Evolutionary conservation across 352 stramenopile genomes (phyloP), one percentile per base, ranked within the genome.

Genomic region (Globisporangium lucens): DNA sequence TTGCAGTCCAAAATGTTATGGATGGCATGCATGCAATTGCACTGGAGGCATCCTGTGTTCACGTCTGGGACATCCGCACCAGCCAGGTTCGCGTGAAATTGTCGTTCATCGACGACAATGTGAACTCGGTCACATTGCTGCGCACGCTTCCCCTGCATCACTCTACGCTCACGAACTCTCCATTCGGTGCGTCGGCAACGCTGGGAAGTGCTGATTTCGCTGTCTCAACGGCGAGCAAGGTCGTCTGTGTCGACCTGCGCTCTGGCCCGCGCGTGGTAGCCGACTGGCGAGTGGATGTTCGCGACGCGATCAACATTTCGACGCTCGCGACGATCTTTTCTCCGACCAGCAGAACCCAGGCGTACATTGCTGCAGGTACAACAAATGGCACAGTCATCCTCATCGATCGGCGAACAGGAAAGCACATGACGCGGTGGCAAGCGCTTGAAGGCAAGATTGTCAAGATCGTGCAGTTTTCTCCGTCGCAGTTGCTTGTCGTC

Each of bases 1-100:
- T 75, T 0, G 71, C 63, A 0, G 66, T 79, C 13, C 58, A 73
- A 3, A 75, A 65, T 41, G 52, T 73, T 1, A 69, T 80, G 57
- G 74, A 84, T 30, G 67, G 70, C 9, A 35, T 53, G 2, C 74
- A 67, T 12, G 85, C 79, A 24, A 68, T 78, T 1, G 83, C 82
- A 4, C 71, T 78, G 20, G 83, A 80, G 7, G 70, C 78, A 2
- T 70, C 74, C 0, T 74, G 77, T 0, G 75, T 91, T 5, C 78
- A 90, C 69, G 74, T 91, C 0, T 93, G 85, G 85, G 82, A 93
- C 59, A 61, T 93, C 13, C 74, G 72, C 9, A 89, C 82, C 3
- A 93, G 83, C 62, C 85, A 91, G 27, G 71, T 80, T 24, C 63
- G 75, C 4, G 76, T 86, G 57, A 77, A 77, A 33, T 52, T 93